These are phyloP conservation scores for Aplosporella prunicola DNA, from an alignment of 2,329 filamentous ascomycete genomes.

Conservation along the genomic window DNA sequence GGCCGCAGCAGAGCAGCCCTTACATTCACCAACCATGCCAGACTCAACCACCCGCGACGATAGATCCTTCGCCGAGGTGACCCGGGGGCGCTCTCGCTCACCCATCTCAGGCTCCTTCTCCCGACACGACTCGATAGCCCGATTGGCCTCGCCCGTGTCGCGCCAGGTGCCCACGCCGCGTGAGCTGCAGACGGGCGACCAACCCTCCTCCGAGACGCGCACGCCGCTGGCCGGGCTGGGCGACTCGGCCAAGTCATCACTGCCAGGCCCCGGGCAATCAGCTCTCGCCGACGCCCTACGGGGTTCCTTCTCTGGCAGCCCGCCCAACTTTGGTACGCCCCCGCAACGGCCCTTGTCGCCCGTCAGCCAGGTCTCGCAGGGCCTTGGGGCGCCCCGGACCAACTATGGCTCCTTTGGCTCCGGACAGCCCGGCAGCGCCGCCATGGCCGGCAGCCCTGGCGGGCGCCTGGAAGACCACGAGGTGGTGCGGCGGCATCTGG, in stretches of 20 bases:
- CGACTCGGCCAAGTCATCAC: constrained; percentile 42
- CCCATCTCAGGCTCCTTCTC: constrained; percentile 37
- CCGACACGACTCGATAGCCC: constrained; percentile 45
- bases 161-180: constrained; percentile 42
- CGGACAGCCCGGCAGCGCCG: no score
- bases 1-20: no score
- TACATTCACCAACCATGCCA: no score
- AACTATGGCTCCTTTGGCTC: constrained; percentile 78
- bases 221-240: constrained; percentile 57
- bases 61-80: no score
- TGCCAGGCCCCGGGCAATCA: constrained; percentile 72
- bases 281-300: constrained; percentile 82
- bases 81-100: no score
- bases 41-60: no score
- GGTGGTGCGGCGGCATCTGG: constrained; percentile 80
- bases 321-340: constrained; percentile 55
- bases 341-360: constrained; percentile 51
- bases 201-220: constrained; percentile 30
- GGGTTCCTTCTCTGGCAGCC: constrained; percentile 57
- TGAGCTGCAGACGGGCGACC: constrained; percentile 29
- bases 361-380: constrained; percentile 14
- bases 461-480: constrained; percentile 70
- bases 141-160: constrained; percentile 44
- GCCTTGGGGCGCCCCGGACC: constrained; percentile 51
- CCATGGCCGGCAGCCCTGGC: constrained; percentile 32